Base-by-base conservation (phyloP, 164 flowering plant genomes). In the Kalanchoe fedtschenkoi region DNA sequence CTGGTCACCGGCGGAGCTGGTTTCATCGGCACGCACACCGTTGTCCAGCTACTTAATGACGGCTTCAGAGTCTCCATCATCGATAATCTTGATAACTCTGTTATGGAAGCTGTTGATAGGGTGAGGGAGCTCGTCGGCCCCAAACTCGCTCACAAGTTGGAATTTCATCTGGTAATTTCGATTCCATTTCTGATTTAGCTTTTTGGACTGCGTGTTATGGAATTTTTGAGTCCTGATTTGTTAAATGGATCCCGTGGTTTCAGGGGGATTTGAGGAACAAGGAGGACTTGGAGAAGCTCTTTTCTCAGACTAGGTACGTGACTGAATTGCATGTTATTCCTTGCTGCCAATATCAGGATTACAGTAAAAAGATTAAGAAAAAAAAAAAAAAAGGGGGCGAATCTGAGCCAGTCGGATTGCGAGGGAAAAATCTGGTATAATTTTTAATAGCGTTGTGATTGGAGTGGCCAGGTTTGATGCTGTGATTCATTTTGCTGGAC, bases 1-100 rank as follows among this genome's bases (percentile, higher is more conserved):
- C 76, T 91, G 16, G 96, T 91, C 2, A 91, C 96, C 19, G 97
- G 97, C 3, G 97, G 97, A 0, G 97, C 97, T 37, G 97, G 97
- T 0, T 91, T 88, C 73, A 91, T 91, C 37, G 97, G 97, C 26
- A 80, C 84, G 29, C 97, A 91, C 78, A 86, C 92, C 28, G 93
- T 80, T 30, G 77, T 91, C 43, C 91, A 88, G 83, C 87, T 91
- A 9, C 80, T 91, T 29, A 70, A 72, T 15, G 79, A 75, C 16
- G 95, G 91, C 8, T 88, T 78, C 61, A 74, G 54, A 64, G 96
- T 91, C 30, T 65, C 71, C 1, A 76, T 88, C 67, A 80, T 91
- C 19, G 97, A 91, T 69, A 91, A 91, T 59, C 82, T 88, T 38
- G 84, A 88, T 56, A 91, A 91, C 24, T 78, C 95, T 1, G 81